Percentiles rank a stretch among this genome's conserved stretches.
phyloP scores from a whole-genome alignment of 2,329 filamentous ascomycete genomes.

The Botryosphaeria dothidea region DNA sequence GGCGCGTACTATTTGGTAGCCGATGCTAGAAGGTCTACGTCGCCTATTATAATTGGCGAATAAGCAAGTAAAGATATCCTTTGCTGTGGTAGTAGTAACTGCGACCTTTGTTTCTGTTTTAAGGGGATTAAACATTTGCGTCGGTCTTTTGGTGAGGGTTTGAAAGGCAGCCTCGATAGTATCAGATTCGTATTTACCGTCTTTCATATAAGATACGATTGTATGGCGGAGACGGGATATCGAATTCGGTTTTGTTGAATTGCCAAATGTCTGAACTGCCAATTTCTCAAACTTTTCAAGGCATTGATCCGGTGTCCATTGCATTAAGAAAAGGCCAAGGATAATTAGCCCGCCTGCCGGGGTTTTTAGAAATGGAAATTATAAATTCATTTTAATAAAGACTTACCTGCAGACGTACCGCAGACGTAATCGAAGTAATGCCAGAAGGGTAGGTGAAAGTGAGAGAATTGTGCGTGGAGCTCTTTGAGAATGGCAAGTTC shows the following conservation, averaged over 20 bases:
- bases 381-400: no score
- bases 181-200: constrained; percentile 27
- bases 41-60: constrained; percentile 34
- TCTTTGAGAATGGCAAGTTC: no score
- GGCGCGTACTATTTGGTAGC: constrained; percentile 27
- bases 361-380: no score
- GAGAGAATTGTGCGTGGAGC: constrained; percentile 24
- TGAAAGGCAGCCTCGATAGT: constrained; percentile 29
- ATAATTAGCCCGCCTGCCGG: constrained; percentile 29
- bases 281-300: constrained; percentile 28
- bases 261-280: constrained; percentile 26
- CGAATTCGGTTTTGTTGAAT: constrained; percentile 13
- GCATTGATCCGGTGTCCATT: constrained; percentile 26
- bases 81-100: constrained; percentile 30
- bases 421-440: constrained; percentile 31
- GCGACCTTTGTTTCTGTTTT: constrained; percentile 29
- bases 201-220: constrained; percentile 26
- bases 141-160: constrained; percentile 14
- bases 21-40: constrained; percentile 10
- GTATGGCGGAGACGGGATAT: constrained; percentile 25
- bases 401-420: constrained; percentile 31
- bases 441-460: constrained; percentile 22
- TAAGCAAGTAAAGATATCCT: constrained; percentile 24
- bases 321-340: constrained; percentile 31
- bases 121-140: constrained; percentile 32